Evolutionary conservation across 768 basidiomycete species (phyloP), one percentile per base, ranked within the genome.

Genomic region (Russula virescens): DNA sequence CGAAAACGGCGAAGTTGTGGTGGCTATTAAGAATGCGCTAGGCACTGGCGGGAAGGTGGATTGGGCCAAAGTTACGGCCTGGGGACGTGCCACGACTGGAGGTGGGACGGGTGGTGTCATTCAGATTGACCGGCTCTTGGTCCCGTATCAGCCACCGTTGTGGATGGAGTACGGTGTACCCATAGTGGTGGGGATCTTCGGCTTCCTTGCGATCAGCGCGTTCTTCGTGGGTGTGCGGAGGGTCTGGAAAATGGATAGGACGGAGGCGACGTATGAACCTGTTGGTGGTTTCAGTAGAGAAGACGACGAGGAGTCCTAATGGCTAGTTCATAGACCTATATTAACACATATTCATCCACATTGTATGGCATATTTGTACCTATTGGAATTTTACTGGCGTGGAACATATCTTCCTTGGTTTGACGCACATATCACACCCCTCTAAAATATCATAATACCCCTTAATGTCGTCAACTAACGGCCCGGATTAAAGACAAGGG

Each of bases 241-340:
- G 58, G 71, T 91, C 55, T 94, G 91, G 91, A 79, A 79, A 65
- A 74, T 79, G 69, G 90, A 91, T 71, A 83, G 83, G 59, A 88
- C 84, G 35, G 89, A 93, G 73, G 88, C 91, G 40, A 94, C 91
- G 42, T 97, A 92, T 73, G 94, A 96, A 72, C 93, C 94, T 25
- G 75, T 89, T 42, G 94, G 93, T 50, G 91, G 93, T 40, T 91
- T 89, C 72, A 81, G 79, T 40, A 76, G 76, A 52, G 82, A 83
- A 47, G 83, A 82, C 60, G 80, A 83, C 61, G 74, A 79, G 7
- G 69, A 66, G 49, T 73, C 70, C 59, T 55, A 40, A 54, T 62
- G 50, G 52, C 45, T 61, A 49, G 54, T 52, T 62, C 31, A 53
- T 60, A 46, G 59, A 60, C 31, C 34, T 46, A 26, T 51, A 53